Conservation (phyloP, 2,329 filamentous ascomycete species). For the Trichoderma atrobrunneum region DNA sequence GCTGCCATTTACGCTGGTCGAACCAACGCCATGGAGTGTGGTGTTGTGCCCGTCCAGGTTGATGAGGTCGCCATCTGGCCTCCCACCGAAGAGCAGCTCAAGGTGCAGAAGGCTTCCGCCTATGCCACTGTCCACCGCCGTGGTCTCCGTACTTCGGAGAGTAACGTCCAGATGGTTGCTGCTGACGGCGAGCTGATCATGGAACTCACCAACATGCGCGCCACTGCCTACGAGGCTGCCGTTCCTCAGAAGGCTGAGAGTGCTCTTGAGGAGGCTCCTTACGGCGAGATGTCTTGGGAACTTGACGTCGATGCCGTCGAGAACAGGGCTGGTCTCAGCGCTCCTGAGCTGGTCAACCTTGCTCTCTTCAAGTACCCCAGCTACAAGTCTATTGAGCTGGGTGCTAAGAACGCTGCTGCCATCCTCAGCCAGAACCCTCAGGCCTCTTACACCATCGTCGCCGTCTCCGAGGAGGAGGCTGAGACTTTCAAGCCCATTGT, state of each 20-base stretch:
- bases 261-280: slow-evolving; percentile 17
- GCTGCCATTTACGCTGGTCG: neutral
- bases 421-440: slow-evolving; percentile 8
- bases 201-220: slow-evolving; percentile 29
- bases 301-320: slow-evolving; percentile 27
- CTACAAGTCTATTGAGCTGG: slow-evolving; percentile 25
- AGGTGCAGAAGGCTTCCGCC: slow-evolving; percentile 15
- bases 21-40: slow-evolving; percentile 30
- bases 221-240: slow-evolving; percentile 30
- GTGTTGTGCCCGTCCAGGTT: slow-evolving; percentile 31
- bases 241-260: slow-evolving; percentile 27
- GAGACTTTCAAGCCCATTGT: slow-evolving; percentile 1
- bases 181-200: slow-evolving; percentile 27
- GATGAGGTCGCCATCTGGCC: slow-evolving; percentile 29
- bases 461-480: slow-evolving; percentile 4
- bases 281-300: slow-evolving; percentile 22
- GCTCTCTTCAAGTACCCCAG: slow-evolving; percentile 31
- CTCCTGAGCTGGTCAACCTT: slow-evolving; percentile 21
- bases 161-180: slow-evolving; percentile 25
- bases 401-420: slow-evolving; percentile 13
- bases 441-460: slow-evolving; percentile 5
- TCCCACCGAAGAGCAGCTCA: slow-evolving; percentile 19
- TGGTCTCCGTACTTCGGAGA: slow-evolving; percentile 25
- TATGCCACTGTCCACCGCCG: slow-evolving; percentile 24
- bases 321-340: slow-evolving; percentile 3